Base-by-base conservation (phyloP, 2,329 filamentous ascomycete genomes). In the Pseudogymnoascus sp. region DNA sequence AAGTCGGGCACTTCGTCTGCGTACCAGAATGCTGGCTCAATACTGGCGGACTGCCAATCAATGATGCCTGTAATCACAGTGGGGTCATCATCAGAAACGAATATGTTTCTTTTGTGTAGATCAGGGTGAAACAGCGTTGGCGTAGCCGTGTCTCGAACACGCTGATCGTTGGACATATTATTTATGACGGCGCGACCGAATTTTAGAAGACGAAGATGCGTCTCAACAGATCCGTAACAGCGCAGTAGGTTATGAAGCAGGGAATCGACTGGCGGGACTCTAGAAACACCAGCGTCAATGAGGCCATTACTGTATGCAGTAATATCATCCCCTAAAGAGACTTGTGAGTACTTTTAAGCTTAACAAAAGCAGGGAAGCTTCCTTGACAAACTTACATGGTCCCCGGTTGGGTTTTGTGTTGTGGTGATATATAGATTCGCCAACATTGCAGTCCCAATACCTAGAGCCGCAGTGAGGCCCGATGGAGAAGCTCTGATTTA, bases 101-200 rank as follows among this genome's bases (percentile, higher is more conserved):
- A 19, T 19, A 19, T 19, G 19, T 19, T 19, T 19, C 19, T 19
- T 19, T 19, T 19, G 16, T 33, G 71, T 39, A 78, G 63, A 66
- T 78, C 75, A 12, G 73, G 72, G 62, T 78, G 75, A 60, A 75
- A 73, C 2, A 78, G 64, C 3, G 71, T 68, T 35, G 73, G 73
- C 29, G 38, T 63, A 64, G 72, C 66, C 55, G 68, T 66, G 33
- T 71, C 63, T 59, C 68, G 62, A 16, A 77, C 70, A 4, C 60
- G 59, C 63, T 68, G 61, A 64, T 72, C 65, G 41, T 66, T 37
- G n/a, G 66, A 65, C 60, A 77, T 70, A 61, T 66, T 55, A 31
- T 69, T 69, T 4, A 77, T 64, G 7, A 75, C 66, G 49, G 64
- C 52, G 26, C 69, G 69, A 63, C 68, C 66, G 23, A 65, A 10